Conservation (phyloP, 169 alveolate genomes). For the Plasmodium berghei region DNA sequence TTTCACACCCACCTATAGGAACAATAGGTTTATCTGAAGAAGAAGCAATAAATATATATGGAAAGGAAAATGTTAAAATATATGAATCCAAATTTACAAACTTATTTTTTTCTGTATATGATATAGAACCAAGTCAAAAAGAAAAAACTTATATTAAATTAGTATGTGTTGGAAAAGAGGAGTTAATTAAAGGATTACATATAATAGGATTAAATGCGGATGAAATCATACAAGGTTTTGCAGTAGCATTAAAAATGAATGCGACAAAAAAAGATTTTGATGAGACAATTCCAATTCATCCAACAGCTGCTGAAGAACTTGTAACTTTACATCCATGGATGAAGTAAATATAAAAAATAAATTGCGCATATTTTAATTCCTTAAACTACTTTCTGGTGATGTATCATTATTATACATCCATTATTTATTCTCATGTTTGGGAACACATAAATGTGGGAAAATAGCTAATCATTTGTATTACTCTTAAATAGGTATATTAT, state of each 20-base stretch:
- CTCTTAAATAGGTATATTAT: too few relatives aligned
- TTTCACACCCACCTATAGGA: conserved; percentile 93
- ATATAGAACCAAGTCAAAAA: conserved; percentile 79
- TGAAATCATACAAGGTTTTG: conserved; percentile 93
- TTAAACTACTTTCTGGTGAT: too few relatives aligned
- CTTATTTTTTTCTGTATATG: conserved; percentile 82
- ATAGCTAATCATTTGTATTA: too few relatives aligned
- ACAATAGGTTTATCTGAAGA: conserved; percentile 93
- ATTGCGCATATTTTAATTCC: too few relatives aligned
- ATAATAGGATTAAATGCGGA: conserved; percentile 91
- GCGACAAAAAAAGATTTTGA: conserved; percentile 91
- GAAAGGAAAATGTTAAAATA: conserved; percentile 89
- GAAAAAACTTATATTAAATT: conserved; percentile 85
- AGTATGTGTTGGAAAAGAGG: conserved; percentile 85
- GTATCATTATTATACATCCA: background rate
- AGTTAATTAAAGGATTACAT: conserved; percentile 91
- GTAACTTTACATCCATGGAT: conserved; percentile 87
- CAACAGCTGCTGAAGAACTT: conserved; percentile 93
- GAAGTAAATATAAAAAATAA: conserved; percentile 6
- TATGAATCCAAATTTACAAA: conserved; percentile 83
- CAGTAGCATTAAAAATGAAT: conserved; percentile 91
- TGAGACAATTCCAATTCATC: conserved; percentile 90
- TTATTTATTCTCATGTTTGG: background rate
- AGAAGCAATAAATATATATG: conserved; percentile 88
- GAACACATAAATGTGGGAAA: too few relatives aligned